Base-by-base conservation (phyloP, 2,329 filamentous ascomycete genomes). In the Tolypocladium album region DNA sequence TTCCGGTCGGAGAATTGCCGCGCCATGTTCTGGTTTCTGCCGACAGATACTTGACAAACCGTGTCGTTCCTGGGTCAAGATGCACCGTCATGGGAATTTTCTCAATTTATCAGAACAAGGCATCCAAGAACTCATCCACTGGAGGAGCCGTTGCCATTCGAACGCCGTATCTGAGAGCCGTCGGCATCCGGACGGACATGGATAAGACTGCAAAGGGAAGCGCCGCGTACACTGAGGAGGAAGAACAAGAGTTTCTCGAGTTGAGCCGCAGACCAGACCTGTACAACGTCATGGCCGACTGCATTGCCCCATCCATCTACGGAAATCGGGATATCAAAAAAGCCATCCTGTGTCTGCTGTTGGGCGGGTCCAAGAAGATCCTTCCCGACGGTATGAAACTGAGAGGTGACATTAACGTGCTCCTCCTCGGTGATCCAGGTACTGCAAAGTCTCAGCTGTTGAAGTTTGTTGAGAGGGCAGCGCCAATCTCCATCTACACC, bases 21-120 rank as follows among this genome's bases (percentile, higher is more conserved):
- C 84, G 94, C 50, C 94, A 99, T 68, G 95, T 99, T 55, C 83
- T 97, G 63, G 90, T 99, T 62, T 96, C 92, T 0, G 94, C 94
- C n/a, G 94, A 99, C 71, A 85, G 94, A 58, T 97, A 97, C 70
- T 79, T 99, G 55, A 94, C 93, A 13, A 99, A 99, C 71, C 86
- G 92, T 58, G 94, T 99, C 3, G 92, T 99, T 4, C 94, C 94
- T 7, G 94, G 94, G 38, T 95, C 93, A 57, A 84, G 93, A 71
- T 99, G 94, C 73, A 96, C 92, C 3, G 83, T 99, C 22, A 97
- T 94, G 84, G 94, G 94, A 24, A 91, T 99, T 40, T 99, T 97
- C 78, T 97, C 93, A 38, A 97, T 97, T 69, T 99, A 97, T 74
- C 91, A 97, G 73, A 89, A 88, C 67, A 97, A 97, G 74, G 89